Evolutionary conservation across 2,329 filamentous ascomycete species (phyloP), one percentile per base, ranked within the genome.

Genomic region (Anthostomella pinea): DNA sequence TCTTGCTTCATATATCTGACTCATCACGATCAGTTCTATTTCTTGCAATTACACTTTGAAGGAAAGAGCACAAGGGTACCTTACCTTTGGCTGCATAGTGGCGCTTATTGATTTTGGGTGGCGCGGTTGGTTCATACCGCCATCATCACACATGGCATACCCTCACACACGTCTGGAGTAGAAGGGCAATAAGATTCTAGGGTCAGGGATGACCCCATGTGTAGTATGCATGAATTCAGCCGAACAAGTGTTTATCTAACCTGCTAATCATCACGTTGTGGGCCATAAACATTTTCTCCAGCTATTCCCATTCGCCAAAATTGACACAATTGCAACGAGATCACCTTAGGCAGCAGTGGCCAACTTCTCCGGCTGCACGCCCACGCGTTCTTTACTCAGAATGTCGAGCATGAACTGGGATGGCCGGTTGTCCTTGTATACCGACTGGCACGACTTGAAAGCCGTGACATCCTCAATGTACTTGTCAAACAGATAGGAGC

Each of bases 401-500:
- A 97, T 78, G 62, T 97, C 91, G 15, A 95, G 85, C 62, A 97
- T 76, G 40, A 96, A 76, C 54, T 90, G 85, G 52, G 80, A 89
- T 19, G 91, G 91, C 52, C 85, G 81, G 74, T 87, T 95, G 67
- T 91, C 88, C 69, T 87, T 85, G 64, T 85, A 87, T 38, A 83
- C 76, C 35, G 77, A 71, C 66, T 94, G 84, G 63, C 75, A 83
- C 55, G 83, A 77, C 82, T 95, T 97, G 79, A 91, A 95, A 60
- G 85, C 79, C 63, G 81, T 76, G 22, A 97, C 89, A 57, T 85
- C 91, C 63, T 95, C 81, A 29, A 97, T 72, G 70, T 97, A 98
- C 72, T 87, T 88, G 68, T 98, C 93, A 59, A 98, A 98, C 42
- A 98, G 77, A 69, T 95, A 97, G 2, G 87, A 83, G 48, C 87